Percentiles rank a stretch among this genome's conserved stretches.
These are phyloP conservation scores for Phlegmacium glaucopus DNA, from an alignment of 768 basidiomycete species.

Conservation along the genomic window DNA sequence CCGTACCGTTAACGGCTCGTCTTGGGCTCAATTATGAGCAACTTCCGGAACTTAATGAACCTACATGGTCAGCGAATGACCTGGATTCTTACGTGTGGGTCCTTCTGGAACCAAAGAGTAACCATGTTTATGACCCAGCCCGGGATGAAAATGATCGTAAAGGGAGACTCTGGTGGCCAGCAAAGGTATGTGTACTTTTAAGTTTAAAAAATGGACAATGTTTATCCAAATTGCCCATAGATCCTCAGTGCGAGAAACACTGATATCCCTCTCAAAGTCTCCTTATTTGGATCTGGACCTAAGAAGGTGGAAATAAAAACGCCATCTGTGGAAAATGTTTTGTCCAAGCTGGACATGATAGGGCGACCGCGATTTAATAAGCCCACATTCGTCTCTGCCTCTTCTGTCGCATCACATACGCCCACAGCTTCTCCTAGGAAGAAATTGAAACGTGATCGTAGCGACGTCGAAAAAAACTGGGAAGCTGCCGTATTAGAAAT, in stretches of 20 bases:
- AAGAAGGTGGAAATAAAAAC: slow-evolving; percentile 28
- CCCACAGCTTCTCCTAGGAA: slow-evolving; percentile 39
- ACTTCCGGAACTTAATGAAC: not conserved
- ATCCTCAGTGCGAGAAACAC: slow-evolving; percentile 12
- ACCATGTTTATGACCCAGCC: slow-evolving; percentile 30
- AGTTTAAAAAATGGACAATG: not conserved
- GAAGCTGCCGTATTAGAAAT: slow-evolving; percentile 42
- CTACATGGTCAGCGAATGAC: slow-evolving; percentile 20
- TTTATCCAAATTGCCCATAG: slow-evolving; percentile 9
- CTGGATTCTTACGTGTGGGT: slow-evolving; percentile 51
- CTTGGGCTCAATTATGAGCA: not conserved
- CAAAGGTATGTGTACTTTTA: slow-evolving; percentile 41
- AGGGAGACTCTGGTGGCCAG: slow-evolving; percentile 67
- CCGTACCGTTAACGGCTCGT: not conserved
- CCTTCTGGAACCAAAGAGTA: slow-evolving; percentile 37
- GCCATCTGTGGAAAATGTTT: slow-evolving; percentile 38
- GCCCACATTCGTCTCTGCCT: slow-evolving; percentile 28
- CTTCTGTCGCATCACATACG: not conserved
- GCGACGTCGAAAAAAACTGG: slow-evolving; percentile 40
- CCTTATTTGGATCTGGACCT: slow-evolving; percentile 21
- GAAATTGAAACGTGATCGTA: slow-evolving; percentile 35
- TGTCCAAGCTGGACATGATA: slow-evolving; percentile 26
- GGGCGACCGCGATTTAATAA: slow-evolving; percentile 42
- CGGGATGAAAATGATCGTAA: slow-evolving; percentile 16
- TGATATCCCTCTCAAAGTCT: slow-evolving; percentile 20